Conservation (phyloP, 495 filamentous ascomycete species). For the Sordaria brevicollis region DNA sequence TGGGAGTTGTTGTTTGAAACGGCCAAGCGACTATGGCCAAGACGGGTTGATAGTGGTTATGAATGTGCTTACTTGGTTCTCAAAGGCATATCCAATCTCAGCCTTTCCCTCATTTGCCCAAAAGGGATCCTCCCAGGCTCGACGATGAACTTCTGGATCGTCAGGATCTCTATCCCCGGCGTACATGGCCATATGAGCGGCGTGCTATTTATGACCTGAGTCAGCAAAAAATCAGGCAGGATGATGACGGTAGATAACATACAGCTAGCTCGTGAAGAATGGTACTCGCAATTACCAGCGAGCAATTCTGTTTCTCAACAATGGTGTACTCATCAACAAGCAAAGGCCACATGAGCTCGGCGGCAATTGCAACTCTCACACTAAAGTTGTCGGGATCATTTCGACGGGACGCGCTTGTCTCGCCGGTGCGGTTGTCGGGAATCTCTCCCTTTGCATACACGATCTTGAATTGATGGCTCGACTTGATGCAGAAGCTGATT, state of each 20-base stretch:
- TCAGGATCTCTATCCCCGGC: not conserved
- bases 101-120: not conserved
- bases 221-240: not conserved
- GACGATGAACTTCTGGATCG: too few species aligned
- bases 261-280: constrained; percentile 27
- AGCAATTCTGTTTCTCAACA: constrained; percentile 20
- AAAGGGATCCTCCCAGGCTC: constrained; percentile 7
- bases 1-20: not conserved
- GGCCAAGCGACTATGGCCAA: not conserved
- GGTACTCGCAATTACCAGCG: constrained; percentile 14
- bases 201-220: constrained; percentile 10
- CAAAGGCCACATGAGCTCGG: constrained; percentile 26
- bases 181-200: constrained; percentile 5
- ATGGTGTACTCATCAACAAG: constrained; percentile 15
- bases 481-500: not conserved
- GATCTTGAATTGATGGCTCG: not conserved
- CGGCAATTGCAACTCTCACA: constrained; percentile 2
- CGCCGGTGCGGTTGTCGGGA: not conserved
- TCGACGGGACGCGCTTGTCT: not conserved
- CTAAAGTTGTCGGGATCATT: not conserved
- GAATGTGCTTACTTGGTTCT: constrained; percentile 12
- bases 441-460: not conserved
- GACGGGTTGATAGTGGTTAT: not conserved
- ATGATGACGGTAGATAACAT: not conserved
- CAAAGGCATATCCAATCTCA: constrained; percentile 18